These are phyloP conservation scores for Hymenochaete sp. DNA, from an alignment of 1,284 basidiomycete genomes.

Conservation along the genomic window DNA sequence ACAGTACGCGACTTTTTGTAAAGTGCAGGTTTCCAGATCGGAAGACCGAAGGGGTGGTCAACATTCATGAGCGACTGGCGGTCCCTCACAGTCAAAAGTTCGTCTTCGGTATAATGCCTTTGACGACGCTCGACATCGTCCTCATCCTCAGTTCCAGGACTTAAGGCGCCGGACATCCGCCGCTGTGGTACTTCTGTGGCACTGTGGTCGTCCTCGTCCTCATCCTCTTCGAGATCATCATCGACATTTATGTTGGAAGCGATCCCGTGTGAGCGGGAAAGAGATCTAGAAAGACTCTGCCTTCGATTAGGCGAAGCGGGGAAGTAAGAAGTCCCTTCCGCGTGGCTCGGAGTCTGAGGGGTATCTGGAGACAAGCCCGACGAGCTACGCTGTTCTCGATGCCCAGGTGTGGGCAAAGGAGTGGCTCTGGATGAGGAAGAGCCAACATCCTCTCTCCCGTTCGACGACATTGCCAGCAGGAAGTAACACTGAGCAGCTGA, in stretches of 20 bases:
- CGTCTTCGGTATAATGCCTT: conserved; percentile 47
- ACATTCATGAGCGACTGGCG: conserved; percentile 98
- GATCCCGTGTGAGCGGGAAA: conserved; percentile 21
- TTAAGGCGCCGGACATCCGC: conserved; percentile 24
- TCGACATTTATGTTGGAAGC: conserved; percentile 53
- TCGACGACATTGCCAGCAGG: too few relatives aligned
- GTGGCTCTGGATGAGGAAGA: too few relatives aligned
- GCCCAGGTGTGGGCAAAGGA: too few relatives aligned
- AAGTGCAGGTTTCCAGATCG: conserved; percentile 98
- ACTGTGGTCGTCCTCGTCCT: conserved; percentile 24
- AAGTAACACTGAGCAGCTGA: too few relatives aligned
- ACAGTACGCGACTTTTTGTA: conserved; percentile 98
- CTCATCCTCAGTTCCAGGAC: conserved; percentile 25
- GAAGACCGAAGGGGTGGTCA: conserved; percentile 97
- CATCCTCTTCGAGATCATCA: conserved; percentile 30
- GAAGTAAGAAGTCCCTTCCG: conserved; percentile 62
- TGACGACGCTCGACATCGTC: conserved; percentile 29
- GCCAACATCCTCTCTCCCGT: too few relatives aligned
- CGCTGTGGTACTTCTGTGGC: conserved; percentile 22
- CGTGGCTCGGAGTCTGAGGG: conserved; percentile 37
- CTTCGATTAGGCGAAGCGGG: conserved; percentile 34
- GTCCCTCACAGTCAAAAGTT: conserved; percentile 94
- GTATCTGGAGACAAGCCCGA: too few relatives aligned
- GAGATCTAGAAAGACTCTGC: too few relatives aligned
- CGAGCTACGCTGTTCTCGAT: too few relatives aligned